Evolutionary conservation across 768 basidiomycete genomes (phyloP).

Genomic region (Dioszegia aurantiaca): DNA sequence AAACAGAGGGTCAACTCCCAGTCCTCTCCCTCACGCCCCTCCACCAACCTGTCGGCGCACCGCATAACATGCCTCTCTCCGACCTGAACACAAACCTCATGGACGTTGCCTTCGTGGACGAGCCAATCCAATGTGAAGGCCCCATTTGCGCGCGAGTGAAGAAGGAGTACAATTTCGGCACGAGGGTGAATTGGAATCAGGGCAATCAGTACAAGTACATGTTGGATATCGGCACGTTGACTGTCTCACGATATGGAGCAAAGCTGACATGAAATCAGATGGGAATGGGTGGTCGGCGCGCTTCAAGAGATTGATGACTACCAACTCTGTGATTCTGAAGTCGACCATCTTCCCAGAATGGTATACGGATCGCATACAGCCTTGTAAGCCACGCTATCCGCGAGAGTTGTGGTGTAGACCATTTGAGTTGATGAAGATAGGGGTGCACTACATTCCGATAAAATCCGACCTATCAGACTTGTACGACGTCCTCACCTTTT

Average conservation of each 20-base stretch:
- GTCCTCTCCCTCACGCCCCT: constrained; percentile 27
- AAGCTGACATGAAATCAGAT: constrained; percentile 29
- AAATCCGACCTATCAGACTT: constrained; percentile 54
- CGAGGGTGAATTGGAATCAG: constrained; percentile 33
- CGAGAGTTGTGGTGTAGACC: background rate
- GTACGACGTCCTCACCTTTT: constrained; percentile 52
- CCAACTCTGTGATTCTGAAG: constrained; percentile 48
- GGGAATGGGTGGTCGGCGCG: constrained; percentile 53
- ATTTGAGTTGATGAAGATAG: background rate
- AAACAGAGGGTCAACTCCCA: constrained; percentile 26
- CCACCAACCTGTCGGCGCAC: constrained; percentile 27
- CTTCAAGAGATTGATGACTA: constrained; percentile 52
- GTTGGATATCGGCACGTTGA: constrained; percentile 45
- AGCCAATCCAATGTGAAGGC: constrained; percentile 46
- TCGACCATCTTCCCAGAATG: constrained; percentile 52
- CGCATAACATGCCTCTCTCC: constrained; percentile 18
- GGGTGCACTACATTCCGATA: constrained; percentile 52
- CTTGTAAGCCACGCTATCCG: constrained; percentile 23
- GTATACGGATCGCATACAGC: constrained; percentile 48
- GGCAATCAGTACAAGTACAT: constrained; percentile 50
- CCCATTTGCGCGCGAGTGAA: constrained; percentile 27
- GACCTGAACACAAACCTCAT: constrained; percentile 37
- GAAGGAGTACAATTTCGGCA: constrained; percentile 28
- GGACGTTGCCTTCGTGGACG: constrained; percentile 46
- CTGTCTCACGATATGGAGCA: background rate